These are phyloP conservation scores for Hippophae tibetana DNA, from an alignment of 306 rosid genomes.

Conservation along the genomic window DNA sequence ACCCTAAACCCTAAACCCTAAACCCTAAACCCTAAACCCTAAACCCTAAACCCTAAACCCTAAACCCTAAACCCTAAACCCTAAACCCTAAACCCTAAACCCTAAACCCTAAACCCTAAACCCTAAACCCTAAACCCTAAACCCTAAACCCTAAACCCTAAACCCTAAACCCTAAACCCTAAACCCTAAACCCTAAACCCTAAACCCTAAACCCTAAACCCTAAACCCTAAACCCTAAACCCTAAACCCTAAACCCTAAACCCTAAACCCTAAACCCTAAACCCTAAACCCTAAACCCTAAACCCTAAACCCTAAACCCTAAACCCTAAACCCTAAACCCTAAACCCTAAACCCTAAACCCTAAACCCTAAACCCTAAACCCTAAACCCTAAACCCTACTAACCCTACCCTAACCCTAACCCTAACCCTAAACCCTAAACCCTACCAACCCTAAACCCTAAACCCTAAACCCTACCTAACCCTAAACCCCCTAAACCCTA, in stretches of 20 bases:
- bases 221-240: constrained; percentile 17
- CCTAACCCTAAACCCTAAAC: no score
- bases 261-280: constrained; percentile 23
- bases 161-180: constrained; percentile 23
- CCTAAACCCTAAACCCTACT: no score
- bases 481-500: no score
- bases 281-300: constrained; percentile 19
- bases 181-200: constrained; percentile 17
- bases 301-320: constrained; percentile 14
- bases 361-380: no score
- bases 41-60: constrained; percentile 18
- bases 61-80: constrained; percentile 17
- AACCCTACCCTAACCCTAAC: no score
- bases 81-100: constrained; percentile 16
- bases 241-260: constrained; percentile 18
- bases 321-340: background rate
- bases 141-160: constrained; percentile 6
- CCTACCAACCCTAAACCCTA: no score
- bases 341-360: no score
- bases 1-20: constrained; percentile 25
- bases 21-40: constrained; percentile 15
- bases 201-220: constrained; percentile 16
- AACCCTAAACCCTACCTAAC: no score
- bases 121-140: background rate
- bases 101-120: constrained; percentile 9